Percentiles rank a stretch among this genome's conserved stretches.
Evolutionary conservation across 192 early-diverging fungal genomes (phyloP).

Genomic region (Mortierella alpina): DNA sequence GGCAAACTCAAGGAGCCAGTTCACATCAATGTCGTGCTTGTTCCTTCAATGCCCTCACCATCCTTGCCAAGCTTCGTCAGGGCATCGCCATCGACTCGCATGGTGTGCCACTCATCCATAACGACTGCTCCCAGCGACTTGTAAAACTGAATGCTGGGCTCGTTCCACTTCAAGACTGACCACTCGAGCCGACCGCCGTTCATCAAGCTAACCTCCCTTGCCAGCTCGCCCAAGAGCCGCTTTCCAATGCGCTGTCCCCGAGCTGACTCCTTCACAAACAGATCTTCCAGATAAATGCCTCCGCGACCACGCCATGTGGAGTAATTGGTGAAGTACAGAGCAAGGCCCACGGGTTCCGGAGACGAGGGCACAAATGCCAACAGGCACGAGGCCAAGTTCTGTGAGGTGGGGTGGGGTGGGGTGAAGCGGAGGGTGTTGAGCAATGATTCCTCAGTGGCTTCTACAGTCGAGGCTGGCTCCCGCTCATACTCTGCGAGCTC

Average conservation of each 20-base stretch:
- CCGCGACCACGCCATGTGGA: constrained; percentile 78
- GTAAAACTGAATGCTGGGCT: constrained; percentile 84
- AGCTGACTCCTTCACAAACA: constrained; percentile 74
- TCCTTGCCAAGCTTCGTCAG: constrained; percentile 62
- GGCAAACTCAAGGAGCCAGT: too few relatives aligned
- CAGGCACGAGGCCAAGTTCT: constrained; percentile 59
- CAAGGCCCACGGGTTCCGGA: constrained; percentile 74
- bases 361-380: constrained; percentile 11
- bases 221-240: constrained; percentile 74
- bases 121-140: constrained; percentile 72
- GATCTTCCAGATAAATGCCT: constrained; percentile 89
- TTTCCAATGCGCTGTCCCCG: constrained; percentile 78
- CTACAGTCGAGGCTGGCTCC: constrained; percentile 74
- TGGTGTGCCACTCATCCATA: constrained; percentile 81
- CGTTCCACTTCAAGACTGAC: constrained; percentile 89
- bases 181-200: constrained; percentile 86
- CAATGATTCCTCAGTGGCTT: constrained; percentile 75
- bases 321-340: constrained; percentile 90
- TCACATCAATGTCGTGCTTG: constrained; percentile 40
- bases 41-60: constrained; percentile 29
- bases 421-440: constrained; percentile 72
- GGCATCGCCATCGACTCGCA: constrained; percentile 71
- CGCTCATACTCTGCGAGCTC: constrained; percentile 80
- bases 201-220: constrained; percentile 68
- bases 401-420: constrained; percentile 72